phyloP scores from a whole-genome alignment of 345 rosid species.

The Pugionium dolabratum region DNA sequence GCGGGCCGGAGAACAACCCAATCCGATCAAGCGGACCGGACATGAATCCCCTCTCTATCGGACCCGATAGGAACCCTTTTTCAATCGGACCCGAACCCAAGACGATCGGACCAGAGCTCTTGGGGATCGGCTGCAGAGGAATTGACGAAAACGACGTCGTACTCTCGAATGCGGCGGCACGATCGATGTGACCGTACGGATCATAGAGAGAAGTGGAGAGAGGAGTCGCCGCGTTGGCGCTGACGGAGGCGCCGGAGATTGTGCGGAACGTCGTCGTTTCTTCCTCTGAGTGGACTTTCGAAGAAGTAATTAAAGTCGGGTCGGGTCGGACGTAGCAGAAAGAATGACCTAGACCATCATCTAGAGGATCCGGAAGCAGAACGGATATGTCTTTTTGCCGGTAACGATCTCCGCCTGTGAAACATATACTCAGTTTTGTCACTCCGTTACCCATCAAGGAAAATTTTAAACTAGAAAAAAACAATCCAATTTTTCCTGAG shows the following conservation, averaged over 20 bases:
- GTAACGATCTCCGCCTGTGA: slow-evolving; percentile 52
- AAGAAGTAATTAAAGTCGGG: slow-evolving; percentile 52
- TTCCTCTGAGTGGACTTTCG: slow-evolving; percentile 77
- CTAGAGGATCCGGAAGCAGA: slow-evolving; percentile 55
- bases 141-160: slow-evolving; percentile 73
- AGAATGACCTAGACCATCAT: slow-evolving; percentile 86
- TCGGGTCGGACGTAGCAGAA: slow-evolving; percentile 86
- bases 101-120: slow-evolving; percentile 60
- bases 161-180: slow-evolving; percentile 87
- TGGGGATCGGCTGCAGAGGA: slow-evolving; percentile 79
- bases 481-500: not conserved
- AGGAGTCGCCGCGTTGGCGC: slow-evolving; percentile 92
- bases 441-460: slow-evolving; percentile 71
- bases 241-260: slow-evolving; percentile 91
- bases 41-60: slow-evolving; percentile 77
- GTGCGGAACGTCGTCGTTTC: slow-evolving; percentile 71
- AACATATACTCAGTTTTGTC: slow-evolving; percentile 69
- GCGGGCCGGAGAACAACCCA: slow-evolving; percentile 55
- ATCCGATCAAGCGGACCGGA: slow-evolving; percentile 80
- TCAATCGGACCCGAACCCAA: slow-evolving; percentile 74
- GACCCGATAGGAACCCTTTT: slow-evolving; percentile 80
- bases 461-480: not conserved
- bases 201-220: slow-evolving; percentile 76
- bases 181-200: slow-evolving; percentile 55
- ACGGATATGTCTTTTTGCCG: slow-evolving; percentile 48